Evolutionary conservation across 2,329 filamentous ascomycete genomes (phyloP).

Genomic region (Chrysosphaeria jannelii): DNA sequence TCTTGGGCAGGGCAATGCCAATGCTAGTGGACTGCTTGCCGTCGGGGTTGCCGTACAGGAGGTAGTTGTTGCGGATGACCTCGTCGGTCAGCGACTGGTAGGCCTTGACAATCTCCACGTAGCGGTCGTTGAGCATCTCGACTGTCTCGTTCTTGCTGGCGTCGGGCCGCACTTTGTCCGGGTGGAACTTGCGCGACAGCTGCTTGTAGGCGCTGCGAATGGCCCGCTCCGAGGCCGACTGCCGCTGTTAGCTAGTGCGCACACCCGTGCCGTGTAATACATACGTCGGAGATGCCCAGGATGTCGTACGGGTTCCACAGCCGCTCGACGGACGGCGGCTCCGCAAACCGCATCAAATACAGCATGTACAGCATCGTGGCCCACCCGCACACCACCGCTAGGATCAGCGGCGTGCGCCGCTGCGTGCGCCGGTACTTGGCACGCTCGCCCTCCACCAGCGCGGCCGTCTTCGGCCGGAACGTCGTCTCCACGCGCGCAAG

Average conservation of each 20-base stretch:
- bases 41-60: slow-evolving; percentile 86
- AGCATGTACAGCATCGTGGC: slow-evolving; percentile 64
- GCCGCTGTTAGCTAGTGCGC: too few relatives aligned
- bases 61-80: slow-evolving; percentile 86
- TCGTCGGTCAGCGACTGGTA: slow-evolving; percentile 97
- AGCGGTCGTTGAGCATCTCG: slow-evolving; percentile 59
- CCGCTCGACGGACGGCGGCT: slow-evolving; percentile 31
- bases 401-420: slow-evolving; percentile 56
- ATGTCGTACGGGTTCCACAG: slow-evolving; percentile 97
- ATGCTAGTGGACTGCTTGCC: slow-evolving; percentile 97
- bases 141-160: slow-evolving; percentile 64
- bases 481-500: slow-evolving; percentile 57
- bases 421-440: slow-evolving; percentile 72
- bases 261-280: not conserved
- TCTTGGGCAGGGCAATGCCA: slow-evolving; percentile 78
- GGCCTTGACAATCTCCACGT: slow-evolving; percentile 87
- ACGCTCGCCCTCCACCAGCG: slow-evolving; percentile 56
- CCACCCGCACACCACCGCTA: slow-evolving; percentile 54
- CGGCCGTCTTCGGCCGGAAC: slow-evolving; percentile 55
- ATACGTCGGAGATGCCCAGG: slow-evolving; percentile 50
- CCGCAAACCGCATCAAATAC: slow-evolving; percentile 63
- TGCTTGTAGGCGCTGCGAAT: slow-evolving; percentile 81
- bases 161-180: slow-evolving; percentile 73
- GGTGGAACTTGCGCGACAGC: slow-evolving; percentile 64
- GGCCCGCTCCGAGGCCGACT: slow-evolving; percentile 61